Evolutionary conservation across 1,284 basidiomycete species (phyloP), one percentile per base, ranked within the genome.

Genomic region (Rhodotorula sp.): DNA sequence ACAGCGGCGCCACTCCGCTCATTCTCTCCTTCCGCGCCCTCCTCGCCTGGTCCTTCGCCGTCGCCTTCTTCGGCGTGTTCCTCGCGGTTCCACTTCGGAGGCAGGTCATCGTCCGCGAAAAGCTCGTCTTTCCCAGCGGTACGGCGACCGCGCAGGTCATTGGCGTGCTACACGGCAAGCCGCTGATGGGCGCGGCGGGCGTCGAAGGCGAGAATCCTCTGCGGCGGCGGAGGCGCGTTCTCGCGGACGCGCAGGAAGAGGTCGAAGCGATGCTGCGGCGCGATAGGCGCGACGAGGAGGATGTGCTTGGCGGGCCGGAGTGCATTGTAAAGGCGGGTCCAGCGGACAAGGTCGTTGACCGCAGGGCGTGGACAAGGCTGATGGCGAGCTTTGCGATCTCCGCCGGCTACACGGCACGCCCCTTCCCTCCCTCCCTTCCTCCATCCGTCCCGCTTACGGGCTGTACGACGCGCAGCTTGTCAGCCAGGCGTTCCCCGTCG

Each of bases 131-230:
- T 77, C 95, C 95, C 0, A 94, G 91, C 0, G 96, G 96, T 34
- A 97, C 77, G n/a, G 95, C 95, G 0, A 98, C 95, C 0, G 96
- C 95, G 2, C 95, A 97, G 79, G 85, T 98, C 29, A 94, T 98
- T 60, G 90, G 92, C 1, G 91, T 97, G 19, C 85, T 98, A n/a
- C 94, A 98, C 79, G 82, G 87, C 72, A 81, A 89, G 61, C 90
- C 90, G 3, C 87, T 74, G 25, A 87, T 56, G 21, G 21, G 25
- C 8, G 48, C 37, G 27, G 39, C 12, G 10, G 61, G 48, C 12
- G 27, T 17, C 10, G 64, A 29, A 6, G 48, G 36, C 27, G 36
- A 32, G 32, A 50, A 32, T 6, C 54, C 37, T 0, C 1, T 46
- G 55, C n/a, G 54, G 36, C 29, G 39, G 19, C 41, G 65, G 21